Evolutionary conservation across 1,284 basidiomycete species (phyloP).

Genomic region (Laetiporus sulphureus): DNA sequence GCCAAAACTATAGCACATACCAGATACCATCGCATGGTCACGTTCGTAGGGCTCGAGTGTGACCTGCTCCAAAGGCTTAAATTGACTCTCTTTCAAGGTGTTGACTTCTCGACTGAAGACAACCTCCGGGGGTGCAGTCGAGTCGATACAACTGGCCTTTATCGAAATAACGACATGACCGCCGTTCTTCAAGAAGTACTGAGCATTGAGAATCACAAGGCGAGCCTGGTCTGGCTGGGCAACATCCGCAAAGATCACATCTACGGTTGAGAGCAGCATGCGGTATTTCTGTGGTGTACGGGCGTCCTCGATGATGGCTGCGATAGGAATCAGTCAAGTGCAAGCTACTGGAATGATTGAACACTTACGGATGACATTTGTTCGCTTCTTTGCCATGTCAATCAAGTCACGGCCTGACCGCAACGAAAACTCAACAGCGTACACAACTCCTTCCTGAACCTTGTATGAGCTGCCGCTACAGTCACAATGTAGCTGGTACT

Average conservation of each 20-base stretch:
- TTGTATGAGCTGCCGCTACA: slow-evolving; percentile 3
- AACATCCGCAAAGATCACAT: slow-evolving; percentile 97
- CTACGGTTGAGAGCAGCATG: slow-evolving; percentile 90
- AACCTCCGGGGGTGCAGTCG: slow-evolving; percentile 83
- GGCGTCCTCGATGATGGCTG: slow-evolving; percentile 96
- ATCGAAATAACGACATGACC: slow-evolving; percentile 96
- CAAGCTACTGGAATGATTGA: not conserved
- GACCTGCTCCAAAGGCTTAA: slow-evolving; percentile 93
- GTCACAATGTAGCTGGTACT: slow-evolving; percentile 1
- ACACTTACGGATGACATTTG: slow-evolving; percentile 92
- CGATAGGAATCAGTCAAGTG: slow-evolving; percentile 6
- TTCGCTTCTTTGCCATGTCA: slow-evolving; percentile 99
- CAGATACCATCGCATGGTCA: slow-evolving; percentile 81
- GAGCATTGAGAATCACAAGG: slow-evolving; percentile 90
- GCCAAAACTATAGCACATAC: slow-evolving; percentile 26
- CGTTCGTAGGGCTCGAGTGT: slow-evolving; percentile 83
- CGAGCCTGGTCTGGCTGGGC: slow-evolving; percentile 98
- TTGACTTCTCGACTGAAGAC: slow-evolving; percentile 92
- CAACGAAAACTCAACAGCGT: slow-evolving; percentile 97
- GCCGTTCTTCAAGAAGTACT: slow-evolving; percentile 93
- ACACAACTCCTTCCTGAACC: slow-evolving; percentile 85
- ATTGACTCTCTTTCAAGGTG: slow-evolving; percentile 71
- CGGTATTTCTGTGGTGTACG: slow-evolving; percentile 93
- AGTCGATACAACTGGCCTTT: slow-evolving; percentile 99
- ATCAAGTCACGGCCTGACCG: slow-evolving; percentile 97